Conservation (phyloP, 352 stramenopile genomes). For the Phytopythium litorale region DNA sequence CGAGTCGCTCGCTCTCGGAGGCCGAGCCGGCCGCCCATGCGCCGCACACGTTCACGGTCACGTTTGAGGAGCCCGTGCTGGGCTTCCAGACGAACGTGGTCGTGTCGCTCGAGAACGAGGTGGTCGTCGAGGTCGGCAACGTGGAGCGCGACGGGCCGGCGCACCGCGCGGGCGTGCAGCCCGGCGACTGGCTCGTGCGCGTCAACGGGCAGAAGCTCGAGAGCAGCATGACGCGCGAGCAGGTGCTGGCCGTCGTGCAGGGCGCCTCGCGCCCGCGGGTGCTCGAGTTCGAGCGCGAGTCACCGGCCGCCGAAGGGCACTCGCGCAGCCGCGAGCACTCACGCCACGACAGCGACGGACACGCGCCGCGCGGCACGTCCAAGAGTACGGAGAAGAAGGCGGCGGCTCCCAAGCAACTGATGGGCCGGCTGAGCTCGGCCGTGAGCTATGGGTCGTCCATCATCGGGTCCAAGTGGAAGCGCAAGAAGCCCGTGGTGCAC, state of each 20-base stretch:
- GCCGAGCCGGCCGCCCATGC: constrained; percentile 6
- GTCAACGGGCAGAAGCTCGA: constrained; percentile 63
- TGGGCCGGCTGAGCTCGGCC: constrained; percentile 52
- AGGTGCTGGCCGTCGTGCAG: constrained; percentile 61
- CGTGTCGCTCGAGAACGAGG: constrained; percentile 44
- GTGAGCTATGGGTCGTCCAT: constrained; percentile 59
- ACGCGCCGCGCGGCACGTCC: constrained; percentile 14
- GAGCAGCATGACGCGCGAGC: constrained; percentile 50
- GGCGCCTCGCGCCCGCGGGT: constrained; percentile 42
- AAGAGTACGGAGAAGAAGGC: constrained; percentile 43
- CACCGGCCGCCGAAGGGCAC: neutral
- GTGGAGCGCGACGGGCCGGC: constrained; percentile 56
- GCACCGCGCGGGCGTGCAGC: constrained; percentile 44
- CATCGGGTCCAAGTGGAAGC: constrained; percentile 59
- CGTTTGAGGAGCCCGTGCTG: constrained; percentile 51
- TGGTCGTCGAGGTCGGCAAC: constrained; percentile 47
- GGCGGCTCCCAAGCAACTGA: constrained; percentile 26
- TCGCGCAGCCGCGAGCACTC: too few relatives aligned
- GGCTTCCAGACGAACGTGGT: constrained; percentile 57
- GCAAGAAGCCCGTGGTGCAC: constrained; percentile 66
- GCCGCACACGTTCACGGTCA: constrained; percentile 54
- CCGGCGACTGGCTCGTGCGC: constrained; percentile 53
- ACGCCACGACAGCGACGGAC: constrained; percentile 23
- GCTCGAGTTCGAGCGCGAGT: constrained; percentile 50
- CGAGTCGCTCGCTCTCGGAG: constrained; percentile 27